These are phyloP conservation scores for Vanrija pseudolonga DNA, from an alignment of 1,284 basidiomycete species.

Conservation along the genomic window DNA sequence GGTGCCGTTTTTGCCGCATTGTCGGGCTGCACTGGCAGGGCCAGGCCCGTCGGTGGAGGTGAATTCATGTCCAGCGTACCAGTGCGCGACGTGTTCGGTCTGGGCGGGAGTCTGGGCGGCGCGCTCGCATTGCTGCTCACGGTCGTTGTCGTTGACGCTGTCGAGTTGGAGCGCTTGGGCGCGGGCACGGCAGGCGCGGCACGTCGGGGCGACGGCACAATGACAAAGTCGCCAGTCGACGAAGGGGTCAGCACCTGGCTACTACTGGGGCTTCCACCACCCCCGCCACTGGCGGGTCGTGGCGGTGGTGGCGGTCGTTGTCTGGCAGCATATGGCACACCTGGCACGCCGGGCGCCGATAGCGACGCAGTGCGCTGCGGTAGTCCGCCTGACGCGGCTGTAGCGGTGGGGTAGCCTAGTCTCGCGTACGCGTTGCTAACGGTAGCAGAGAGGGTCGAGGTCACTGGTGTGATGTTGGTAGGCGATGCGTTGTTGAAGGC, in stretches of 20 bases:
- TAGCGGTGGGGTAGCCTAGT: slow-evolving; percentile 14
- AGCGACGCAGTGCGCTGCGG: not conserved
- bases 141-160: not conserved
- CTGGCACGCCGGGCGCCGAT: too few relatives aligned
- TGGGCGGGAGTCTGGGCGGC: not conserved
- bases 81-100: not conserved
- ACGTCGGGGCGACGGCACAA: slow-evolving; percentile 24
- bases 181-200: slow-evolving; percentile 3
- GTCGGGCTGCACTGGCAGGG: slow-evolving; percentile 8
- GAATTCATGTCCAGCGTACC: slow-evolving; percentile 15
- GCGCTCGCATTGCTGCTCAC: not conserved
- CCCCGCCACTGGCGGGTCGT: too few relatives aligned
- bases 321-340: too few relatives aligned
- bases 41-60: slow-evolving; percentile 4
- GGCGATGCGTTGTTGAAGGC: not conserved
- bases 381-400: slow-evolving; percentile 4
- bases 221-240: slow-evolving; percentile 40
- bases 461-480: not conserved
- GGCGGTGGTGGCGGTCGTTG: too few relatives aligned
- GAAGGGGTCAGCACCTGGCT: slow-evolving; percentile 25
- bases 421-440: slow-evolving; percentile 11
- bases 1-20: not conserved
- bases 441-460: too few relatives aligned
- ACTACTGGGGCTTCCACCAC: too few relatives aligned
- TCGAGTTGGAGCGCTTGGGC: not conserved